Conservation (phyloP, 2,329 filamentous ascomycete genomes). For the Claviceps sp. region DNA sequence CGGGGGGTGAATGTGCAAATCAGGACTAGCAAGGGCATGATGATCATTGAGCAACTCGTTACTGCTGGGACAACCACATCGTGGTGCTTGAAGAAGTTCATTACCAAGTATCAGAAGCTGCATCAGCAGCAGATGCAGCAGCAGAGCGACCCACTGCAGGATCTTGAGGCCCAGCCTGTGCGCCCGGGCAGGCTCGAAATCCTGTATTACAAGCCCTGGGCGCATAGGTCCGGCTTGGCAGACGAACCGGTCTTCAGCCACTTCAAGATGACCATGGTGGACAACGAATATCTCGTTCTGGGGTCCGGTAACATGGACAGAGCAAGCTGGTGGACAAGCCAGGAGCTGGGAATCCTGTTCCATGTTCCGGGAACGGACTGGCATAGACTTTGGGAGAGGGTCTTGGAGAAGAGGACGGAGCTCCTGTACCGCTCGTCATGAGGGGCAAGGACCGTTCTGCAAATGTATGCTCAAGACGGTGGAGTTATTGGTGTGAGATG, state of each 20-base stretch:
- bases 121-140: neutral
- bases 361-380: conserved; percentile 26
- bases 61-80: conserved; percentile 65
- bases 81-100: conserved; percentile 45
- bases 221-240: conserved; percentile 12
- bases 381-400: conserved; percentile 24
- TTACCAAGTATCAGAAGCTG: conserved; percentile 36
- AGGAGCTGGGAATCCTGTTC: conserved; percentile 61
- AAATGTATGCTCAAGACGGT: no score
- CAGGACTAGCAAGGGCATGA: conserved; percentile 55
- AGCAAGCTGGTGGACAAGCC: conserved; percentile 76
- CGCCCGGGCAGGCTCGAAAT: conserved; percentile 39
- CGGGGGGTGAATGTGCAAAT: conserved; percentile 57
- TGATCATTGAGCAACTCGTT: conserved; percentile 68
- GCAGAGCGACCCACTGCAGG: conserved; percentile 9
- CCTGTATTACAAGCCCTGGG: conserved; percentile 40
- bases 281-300: conserved; percentile 52
- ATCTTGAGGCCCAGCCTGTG: conserved; percentile 29
- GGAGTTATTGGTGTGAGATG: no score
- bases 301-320: conserved; percentile 78
- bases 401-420: conserved; percentile 23
- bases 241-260: conserved; percentile 61
- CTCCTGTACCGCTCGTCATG: conserved; percentile 2
- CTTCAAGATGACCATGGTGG: conserved; percentile 64
- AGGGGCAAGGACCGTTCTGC: neutral